phyloP scores from a whole-genome alignment of 1,284 basidiomycete species.

The Violaceomyces palustris region DNA sequence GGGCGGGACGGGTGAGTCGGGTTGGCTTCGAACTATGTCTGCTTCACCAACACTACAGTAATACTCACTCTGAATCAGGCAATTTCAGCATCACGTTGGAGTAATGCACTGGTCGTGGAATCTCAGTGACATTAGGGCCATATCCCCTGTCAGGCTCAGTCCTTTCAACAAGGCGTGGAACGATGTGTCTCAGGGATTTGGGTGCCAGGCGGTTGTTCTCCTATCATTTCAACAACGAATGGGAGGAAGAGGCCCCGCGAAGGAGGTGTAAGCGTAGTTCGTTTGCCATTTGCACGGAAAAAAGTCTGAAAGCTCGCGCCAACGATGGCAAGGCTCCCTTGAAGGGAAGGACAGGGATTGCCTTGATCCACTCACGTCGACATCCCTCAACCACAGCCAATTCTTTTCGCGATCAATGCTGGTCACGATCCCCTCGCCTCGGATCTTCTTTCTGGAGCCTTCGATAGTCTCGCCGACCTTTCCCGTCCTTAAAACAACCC shows the following conservation, averaged over 20 bases:
- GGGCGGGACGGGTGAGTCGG: neutral
- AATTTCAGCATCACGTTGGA: slow-evolving; percentile 51
- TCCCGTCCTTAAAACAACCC: slow-evolving; percentile 50
- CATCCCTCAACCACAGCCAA: slow-evolving; percentile 43
- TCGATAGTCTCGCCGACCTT: slow-evolving; percentile 23
- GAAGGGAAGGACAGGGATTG: no score
- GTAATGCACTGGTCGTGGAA: slow-evolving; percentile 49
- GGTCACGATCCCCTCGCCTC: slow-evolving; percentile 45
- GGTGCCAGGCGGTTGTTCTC: slow-evolving; percentile 44
- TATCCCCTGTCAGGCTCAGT: slow-evolving; percentile 37
- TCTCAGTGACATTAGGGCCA: slow-evolving; percentile 34
- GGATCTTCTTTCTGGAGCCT: slow-evolving; percentile 13
- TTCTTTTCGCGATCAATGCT: slow-evolving; percentile 45
- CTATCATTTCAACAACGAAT: neutral
- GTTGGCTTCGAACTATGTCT: no score
- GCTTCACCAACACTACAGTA: no score
- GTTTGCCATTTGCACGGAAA: no score
- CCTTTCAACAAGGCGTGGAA: slow-evolving; percentile 41
- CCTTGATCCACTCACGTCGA: slow-evolving; percentile 21
- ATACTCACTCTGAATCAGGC: slow-evolving; percentile 28
- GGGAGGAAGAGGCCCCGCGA: no score
- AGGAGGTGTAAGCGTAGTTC: no score
- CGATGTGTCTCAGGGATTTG: slow-evolving; percentile 38
- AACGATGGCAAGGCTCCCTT: no score
- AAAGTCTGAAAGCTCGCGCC: no score